A percentile compares a stretch with the other conserved stretches of the same genome.
Evolutionary conservation across 1,284 basidiomycete species (phyloP).

Genomic region (Prillingera fragicola): DNA sequence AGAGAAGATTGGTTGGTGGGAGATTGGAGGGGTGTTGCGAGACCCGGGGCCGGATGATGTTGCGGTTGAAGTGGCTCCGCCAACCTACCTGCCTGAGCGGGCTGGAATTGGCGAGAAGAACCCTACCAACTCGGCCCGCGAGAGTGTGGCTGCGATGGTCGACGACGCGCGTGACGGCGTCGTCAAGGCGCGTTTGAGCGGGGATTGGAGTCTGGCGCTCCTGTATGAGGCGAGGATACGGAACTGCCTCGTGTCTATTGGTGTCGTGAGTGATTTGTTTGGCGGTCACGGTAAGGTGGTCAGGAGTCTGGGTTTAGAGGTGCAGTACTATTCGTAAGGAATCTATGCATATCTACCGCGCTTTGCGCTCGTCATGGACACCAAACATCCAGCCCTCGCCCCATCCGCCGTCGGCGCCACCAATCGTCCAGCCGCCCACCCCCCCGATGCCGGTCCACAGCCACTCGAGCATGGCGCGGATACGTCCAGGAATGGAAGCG

Average conservation of each 20-base stretch:
- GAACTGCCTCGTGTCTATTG: slow-evolving; percentile 81
- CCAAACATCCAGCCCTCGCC: slow-evolving; percentile 33
- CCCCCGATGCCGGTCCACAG: slow-evolving; percentile 38
- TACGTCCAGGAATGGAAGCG: slow-evolving; percentile 13
- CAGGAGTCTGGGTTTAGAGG: slow-evolving; percentile 77
- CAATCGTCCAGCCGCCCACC: slow-evolving; percentile 36
- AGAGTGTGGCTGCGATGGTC: no score
- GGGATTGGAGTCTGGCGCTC: slow-evolving; percentile 77
- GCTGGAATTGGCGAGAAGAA: no score
- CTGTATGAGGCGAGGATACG: slow-evolving; percentile 92
- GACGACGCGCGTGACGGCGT: slow-evolving; percentile 57
- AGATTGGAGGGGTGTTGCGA: slow-evolving; percentile 13
- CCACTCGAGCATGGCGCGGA: slow-evolving; percentile 22
- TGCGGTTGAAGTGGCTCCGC: no score
- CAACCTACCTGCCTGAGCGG: no score
- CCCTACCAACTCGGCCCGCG: no score
- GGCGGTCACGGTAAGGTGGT: slow-evolving; percentile 69
- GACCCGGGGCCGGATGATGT: no score
- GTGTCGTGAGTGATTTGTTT: slow-evolving; percentile 81
- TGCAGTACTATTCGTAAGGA: slow-evolving; percentile 68
- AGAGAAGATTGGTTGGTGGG: no score
- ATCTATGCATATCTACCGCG: neutral
- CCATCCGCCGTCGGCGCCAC: slow-evolving; percentile 37
- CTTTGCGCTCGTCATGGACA: slow-evolving; percentile 3
- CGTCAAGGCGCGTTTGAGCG: slow-evolving; percentile 81